Base-by-base conservation (phyloP, 306 rosid genomes). In the Oemleria cerasiformis region DNA sequence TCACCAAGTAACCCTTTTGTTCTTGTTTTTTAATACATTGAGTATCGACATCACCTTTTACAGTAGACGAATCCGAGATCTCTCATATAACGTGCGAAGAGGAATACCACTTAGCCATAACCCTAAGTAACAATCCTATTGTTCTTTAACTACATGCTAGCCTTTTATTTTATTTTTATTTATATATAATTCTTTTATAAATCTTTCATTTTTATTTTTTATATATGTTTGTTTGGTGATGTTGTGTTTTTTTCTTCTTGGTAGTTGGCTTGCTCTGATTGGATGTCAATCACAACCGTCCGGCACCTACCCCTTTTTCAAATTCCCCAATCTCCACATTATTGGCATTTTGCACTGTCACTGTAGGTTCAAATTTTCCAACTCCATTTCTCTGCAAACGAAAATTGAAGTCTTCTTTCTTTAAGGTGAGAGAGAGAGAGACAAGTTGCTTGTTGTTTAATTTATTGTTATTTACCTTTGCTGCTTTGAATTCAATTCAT, bases 341-440 rank as follows among this genome's bases (percentile, higher is more conserved):
- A 16, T 38, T 34, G 19, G 45, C 70, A 66, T 48, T 66, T 66
- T 39, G 71, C 71, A 49, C 21, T 49, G 55, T 6, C 55, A 49
- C 19, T 16, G 55, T 3, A 13, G 21, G 55, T 1, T 5, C 17
- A 8, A 16, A 17, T 71, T 71, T 59, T 17, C n/a, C 49, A n/a
- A 7, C 61, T 12, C 23, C 14, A 49, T 60, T 30, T 72, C 19
- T 0, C 47, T 21, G 68, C 17, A 8, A 48, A 47, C 36, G 36
- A 50, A 15, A 59, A 6, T 15, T 7, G 64, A 34, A 59, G 9
- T 30, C 54, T 19, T 42, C 8, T 19, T 68, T 40, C 50, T 8
- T 53, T 45, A 68, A 68, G 80, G 74, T 71, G 14, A 73, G 30
- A 70, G 58, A n/a, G 30, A 70, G 58, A 56, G 53, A 56, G 36